These are phyloP conservation scores for Fusarium gaditjirri DNA, from an alignment of 2,329 filamentous ascomycete genomes.

Conservation along the genomic window DNA sequence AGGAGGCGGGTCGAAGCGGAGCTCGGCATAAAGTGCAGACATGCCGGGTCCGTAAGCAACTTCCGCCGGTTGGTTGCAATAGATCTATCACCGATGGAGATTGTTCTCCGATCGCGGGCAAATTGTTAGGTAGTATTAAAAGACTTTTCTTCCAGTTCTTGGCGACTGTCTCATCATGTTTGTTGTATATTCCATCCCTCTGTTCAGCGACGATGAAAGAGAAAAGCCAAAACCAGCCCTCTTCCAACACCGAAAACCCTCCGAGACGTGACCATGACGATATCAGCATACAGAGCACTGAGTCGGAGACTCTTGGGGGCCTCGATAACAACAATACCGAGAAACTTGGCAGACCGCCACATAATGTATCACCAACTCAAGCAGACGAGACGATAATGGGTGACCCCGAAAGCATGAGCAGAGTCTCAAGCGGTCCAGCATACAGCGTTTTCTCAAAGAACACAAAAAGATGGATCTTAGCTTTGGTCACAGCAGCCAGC, in stretches of 20 bases:
- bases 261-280: conserved; percentile 16
- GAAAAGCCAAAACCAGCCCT: conserved; percentile 12
- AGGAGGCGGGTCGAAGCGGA: conserved; percentile 14
- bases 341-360: conserved; percentile 9
- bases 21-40: conserved; percentile 23
- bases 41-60: conserved; percentile 11
- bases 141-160: conserved; percentile 11
- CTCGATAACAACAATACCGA: conserved; percentile 1
- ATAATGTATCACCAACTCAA: not conserved
- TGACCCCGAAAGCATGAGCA: conserved; percentile 35
- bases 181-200: not conserved
- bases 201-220: conserved; percentile 21
- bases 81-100: conserved; percentile 15
- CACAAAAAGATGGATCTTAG: conserved; percentile 63
- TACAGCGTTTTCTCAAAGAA: conserved; percentile 47
- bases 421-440: conserved; percentile 36
- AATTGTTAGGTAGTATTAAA: conserved; percentile 25
- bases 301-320: conserved; percentile 5
- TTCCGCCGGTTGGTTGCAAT: too few species aligned
- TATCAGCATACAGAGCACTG: conserved; percentile 5
- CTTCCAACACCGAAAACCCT: not conserved
- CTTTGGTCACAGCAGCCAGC: conserved; percentile 63
- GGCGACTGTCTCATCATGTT: conserved; percentile 8
- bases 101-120: conserved; percentile 39
- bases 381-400: conserved; percentile 22